Conservation (phyloP, 306 rosid genomes). For the Fagus sylvatica region DNA sequence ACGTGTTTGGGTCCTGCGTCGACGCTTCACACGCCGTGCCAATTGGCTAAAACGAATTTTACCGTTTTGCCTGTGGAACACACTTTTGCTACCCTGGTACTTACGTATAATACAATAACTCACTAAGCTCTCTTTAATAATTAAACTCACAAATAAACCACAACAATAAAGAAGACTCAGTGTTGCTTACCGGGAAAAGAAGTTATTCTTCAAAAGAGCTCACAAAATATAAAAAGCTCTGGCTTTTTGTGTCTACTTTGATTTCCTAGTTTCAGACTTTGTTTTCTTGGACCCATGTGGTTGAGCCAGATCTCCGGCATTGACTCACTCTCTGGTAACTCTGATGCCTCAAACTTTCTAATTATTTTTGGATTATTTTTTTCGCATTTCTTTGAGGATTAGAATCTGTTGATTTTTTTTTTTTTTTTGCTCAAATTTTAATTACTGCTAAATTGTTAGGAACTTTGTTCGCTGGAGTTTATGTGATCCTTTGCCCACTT, state of each 20-base stretch:
- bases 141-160: too few species aligned
- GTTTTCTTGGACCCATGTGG: neutral
- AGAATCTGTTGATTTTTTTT: neutral
- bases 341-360: neutral
- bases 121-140: neutral
- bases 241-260: neutral
- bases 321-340: slow-evolving; percentile 28
- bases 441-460: neutral
- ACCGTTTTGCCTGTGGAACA: neutral
- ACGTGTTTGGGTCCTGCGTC: slow-evolving; percentile 18
- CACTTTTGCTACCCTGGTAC: too few species aligned
- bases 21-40: slow-evolving; percentile 16
- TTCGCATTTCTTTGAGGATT: neutral
- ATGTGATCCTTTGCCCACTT: too few species aligned
- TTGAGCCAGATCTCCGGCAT: slow-evolving; percentile 32
- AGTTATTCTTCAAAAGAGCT: slow-evolving; percentile 20
- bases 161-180: too few species aligned
- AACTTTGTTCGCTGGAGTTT: too few species aligned
- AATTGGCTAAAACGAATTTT: neutral
- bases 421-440: neutral
- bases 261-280: neutral
- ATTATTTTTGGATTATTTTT: neutral
- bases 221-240: slow-evolving; percentile 3
- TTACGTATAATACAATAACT: neutral
- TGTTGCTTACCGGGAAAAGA: slow-evolving; percentile 24